Evolutionary conservation across 768 basidiomycete species (phyloP).

Genomic region (Chiua virens): DNA sequence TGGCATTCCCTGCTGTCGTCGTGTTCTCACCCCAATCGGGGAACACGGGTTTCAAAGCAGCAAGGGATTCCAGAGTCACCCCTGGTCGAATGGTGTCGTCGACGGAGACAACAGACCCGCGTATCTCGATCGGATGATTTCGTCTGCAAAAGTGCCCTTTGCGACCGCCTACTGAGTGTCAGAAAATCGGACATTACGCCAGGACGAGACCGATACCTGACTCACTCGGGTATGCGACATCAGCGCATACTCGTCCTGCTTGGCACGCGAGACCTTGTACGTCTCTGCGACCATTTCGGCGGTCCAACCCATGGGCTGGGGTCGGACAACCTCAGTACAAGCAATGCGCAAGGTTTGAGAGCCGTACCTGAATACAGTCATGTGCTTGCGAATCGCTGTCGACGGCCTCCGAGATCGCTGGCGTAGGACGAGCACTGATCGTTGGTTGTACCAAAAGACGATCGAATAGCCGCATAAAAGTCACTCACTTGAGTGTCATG

Average conservation of each 20-base stretch:
- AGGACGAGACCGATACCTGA: constrained; percentile 40
- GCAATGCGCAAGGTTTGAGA: background rate
- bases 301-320: constrained; percentile 92
- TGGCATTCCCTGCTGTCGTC: constrained; percentile 85
- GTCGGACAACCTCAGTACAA: background rate
- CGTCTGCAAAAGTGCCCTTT: constrained; percentile 74
- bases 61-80: constrained; percentile 74
- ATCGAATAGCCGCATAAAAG: constrained; percentile 18
- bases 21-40: constrained; percentile 69
- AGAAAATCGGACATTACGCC: background rate
- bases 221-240: constrained; percentile 83
- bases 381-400: constrained; percentile 60
- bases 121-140: constrained; percentile 84
- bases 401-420: constrained; percentile 59
- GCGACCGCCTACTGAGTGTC: constrained; percentile 52
- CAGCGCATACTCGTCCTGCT: constrained; percentile 88
- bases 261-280: constrained; percentile 74
- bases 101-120: constrained; percentile 60
- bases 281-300: constrained; percentile 86
- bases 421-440: constrained; percentile 70
- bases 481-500: constrained; percentile 72
- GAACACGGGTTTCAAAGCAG: constrained; percentile 84
- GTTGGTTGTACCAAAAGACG: background rate
- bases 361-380: constrained; percentile 65
- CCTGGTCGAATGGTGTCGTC: constrained; percentile 91